Conservation (phyloP, 306 rosid species). For the Medicago lupulina region DNA sequence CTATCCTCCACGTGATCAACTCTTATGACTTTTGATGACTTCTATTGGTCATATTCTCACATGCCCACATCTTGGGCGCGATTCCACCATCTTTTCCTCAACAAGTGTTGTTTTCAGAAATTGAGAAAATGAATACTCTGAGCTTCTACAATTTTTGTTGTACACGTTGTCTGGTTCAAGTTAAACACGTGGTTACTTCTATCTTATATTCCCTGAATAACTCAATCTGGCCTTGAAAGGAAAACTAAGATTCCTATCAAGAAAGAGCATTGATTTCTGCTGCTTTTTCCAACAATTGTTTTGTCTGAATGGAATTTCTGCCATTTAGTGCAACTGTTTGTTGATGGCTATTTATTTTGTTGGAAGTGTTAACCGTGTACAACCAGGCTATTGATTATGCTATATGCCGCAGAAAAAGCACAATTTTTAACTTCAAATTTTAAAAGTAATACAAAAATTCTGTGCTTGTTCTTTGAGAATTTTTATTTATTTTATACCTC, state of each 20-base stretch:
- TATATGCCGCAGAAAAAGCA: slow-evolving; percentile 4
- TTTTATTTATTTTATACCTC: neutral
- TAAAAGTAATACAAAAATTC: slow-evolving; percentile 1
- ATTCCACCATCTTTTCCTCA: slow-evolving; percentile 12
- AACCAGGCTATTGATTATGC: neutral
- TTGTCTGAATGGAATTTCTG: neutral
- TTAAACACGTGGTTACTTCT: neutral
- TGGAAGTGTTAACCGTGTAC: neutral
- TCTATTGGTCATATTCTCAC: slow-evolving; percentile 4
- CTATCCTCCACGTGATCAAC: neutral
- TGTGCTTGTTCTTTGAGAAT: neutral
- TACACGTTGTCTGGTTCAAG: neutral
- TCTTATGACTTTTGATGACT: slow-evolving; percentile 4
- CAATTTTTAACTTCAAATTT: neutral
- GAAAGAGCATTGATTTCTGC: slow-evolving; percentile 11
- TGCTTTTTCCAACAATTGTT: neutral
- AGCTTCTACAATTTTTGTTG: neutral
- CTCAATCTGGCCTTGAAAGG: neutral
- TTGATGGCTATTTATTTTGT: slow-evolving; percentile 12
- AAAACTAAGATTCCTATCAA: neutral
- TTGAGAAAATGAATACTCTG: neutral
- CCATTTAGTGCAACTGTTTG: slow-evolving; percentile 17
- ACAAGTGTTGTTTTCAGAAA: neutral
- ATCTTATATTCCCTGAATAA: slow-evolving; percentile 3
- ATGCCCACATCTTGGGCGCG: slow-evolving; percentile 2